Evolutionary conservation across 208 protist species (phyloP).

Genomic region (Acanthamoeba castellanii): DNA sequence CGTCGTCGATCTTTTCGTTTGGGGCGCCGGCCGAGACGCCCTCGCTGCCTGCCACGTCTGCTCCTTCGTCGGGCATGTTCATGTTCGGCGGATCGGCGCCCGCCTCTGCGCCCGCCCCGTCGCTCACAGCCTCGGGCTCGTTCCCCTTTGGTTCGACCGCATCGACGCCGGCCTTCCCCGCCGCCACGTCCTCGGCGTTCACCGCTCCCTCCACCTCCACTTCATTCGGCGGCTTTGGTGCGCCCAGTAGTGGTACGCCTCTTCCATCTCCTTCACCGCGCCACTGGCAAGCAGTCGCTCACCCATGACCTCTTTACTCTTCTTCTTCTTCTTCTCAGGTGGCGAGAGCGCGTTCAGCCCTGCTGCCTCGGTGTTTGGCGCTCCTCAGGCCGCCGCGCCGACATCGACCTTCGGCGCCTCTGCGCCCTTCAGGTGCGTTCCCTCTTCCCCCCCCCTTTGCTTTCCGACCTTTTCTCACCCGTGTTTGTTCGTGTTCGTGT

Average conservation of each 20-base stretch:
- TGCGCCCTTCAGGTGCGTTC: neutral
- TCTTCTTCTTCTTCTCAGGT: neutral
- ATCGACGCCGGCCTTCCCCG: neutral
- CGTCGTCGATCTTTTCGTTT: neutral
- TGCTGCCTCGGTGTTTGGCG: neutral
- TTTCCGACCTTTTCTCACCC: neutral
- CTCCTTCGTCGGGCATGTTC: neutral
- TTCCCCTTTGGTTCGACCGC: neutral
- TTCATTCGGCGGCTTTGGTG: neutral
- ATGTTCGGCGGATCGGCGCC: neutral
- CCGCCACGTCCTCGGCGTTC: neutral
- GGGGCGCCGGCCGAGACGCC: neutral
- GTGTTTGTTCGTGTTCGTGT: neutral
- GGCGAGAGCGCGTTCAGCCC: neutral
- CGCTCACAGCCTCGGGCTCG: neutral
- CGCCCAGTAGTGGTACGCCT: neutral
- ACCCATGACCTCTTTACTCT: neutral
- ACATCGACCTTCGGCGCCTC: neutral
- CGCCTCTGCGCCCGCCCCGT: neutral
- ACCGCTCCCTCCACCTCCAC: neutral
- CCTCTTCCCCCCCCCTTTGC: too few relatives aligned
- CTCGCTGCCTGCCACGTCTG: neutral
- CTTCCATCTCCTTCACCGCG: neutral
- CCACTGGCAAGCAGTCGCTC: neutral
- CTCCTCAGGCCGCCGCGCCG: neutral